Evolutionary conservation across 495 filamentous ascomycete species (phyloP).

Genomic region (Penicillium paradoxum): DNA sequence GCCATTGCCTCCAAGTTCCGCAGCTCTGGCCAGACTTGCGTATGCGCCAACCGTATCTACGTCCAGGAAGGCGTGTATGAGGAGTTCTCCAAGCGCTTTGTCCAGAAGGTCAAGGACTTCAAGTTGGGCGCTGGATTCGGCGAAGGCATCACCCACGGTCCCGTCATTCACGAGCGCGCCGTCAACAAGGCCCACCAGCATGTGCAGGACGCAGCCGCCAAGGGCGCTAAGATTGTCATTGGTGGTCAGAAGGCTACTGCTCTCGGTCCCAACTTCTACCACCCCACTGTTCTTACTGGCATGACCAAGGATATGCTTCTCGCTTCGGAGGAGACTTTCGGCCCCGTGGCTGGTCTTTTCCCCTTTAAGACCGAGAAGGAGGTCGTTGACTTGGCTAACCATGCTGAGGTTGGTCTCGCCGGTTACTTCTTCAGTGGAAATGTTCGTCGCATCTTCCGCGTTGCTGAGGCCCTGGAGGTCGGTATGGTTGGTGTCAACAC

Average conservation of each 20-base stretch:
- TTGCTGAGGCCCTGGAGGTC: conserved; percentile 80
- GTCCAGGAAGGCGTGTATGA: conserved; percentile 77
- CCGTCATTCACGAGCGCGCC: conserved; percentile 73
- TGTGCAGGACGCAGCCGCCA: conserved; percentile 67
- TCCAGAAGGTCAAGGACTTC: conserved; percentile 70
- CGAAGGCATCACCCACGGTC: conserved; percentile 68
- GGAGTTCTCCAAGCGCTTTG: conserved; percentile 64
- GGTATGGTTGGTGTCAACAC: conserved; percentile 91
- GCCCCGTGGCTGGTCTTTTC: conserved; percentile 80
- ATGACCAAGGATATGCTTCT: conserved; percentile 78
- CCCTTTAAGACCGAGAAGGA: conserved; percentile 78
- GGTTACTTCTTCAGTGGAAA: conserved; percentile 85
- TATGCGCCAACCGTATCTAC: conserved; percentile 84
- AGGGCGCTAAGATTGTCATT: conserved; percentile 65
- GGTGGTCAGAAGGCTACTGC: conserved; percentile 65
- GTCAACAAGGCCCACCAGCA: conserved; percentile 72
- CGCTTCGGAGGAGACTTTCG: conserved; percentile 80
- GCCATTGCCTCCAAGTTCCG: conserved; percentile 80
- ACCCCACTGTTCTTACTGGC: conserved; percentile 74
- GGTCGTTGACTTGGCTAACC: conserved; percentile 74
- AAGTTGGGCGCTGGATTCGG: conserved; percentile 74
- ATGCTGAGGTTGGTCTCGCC: conserved; percentile 71
- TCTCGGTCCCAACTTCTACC: conserved; percentile 71
- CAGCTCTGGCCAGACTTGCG: conserved; percentile 83
- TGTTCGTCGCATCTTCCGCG: conserved; percentile 63